phyloP scores from a whole-genome alignment of 768 basidiomycete species.

The Pleurotus cornucopiae region DNA sequence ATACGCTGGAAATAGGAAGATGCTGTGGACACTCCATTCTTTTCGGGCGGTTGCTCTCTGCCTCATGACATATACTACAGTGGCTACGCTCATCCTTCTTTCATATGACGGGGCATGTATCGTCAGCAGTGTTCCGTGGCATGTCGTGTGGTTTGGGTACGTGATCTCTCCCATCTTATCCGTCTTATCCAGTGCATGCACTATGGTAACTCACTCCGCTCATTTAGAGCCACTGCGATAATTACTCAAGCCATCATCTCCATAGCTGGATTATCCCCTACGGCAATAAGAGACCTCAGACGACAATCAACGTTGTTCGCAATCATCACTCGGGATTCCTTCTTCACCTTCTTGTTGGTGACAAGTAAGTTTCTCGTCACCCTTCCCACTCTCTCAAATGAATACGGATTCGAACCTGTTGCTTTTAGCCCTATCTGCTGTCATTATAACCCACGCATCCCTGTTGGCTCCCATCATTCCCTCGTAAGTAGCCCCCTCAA shows the following conservation, averaged over 20 bases:
- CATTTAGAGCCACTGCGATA: not conserved
- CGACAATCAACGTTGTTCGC: not conserved
- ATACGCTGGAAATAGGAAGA: not conserved
- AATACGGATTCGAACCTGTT: not conserved
- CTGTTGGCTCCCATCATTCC: not conserved
- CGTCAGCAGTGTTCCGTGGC: slow-evolving; percentile 1
- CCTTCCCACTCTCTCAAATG: not conserved
- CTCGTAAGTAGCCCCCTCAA: not conserved
- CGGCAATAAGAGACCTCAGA: not conserved
- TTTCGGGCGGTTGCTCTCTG: not conserved
- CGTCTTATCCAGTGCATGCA: not conserved
- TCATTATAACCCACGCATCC: slow-evolving; percentile 2
- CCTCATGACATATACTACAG: not conserved
- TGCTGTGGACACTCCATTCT: not conserved
- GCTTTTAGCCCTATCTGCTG: not conserved
- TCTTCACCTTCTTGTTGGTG: not conserved
- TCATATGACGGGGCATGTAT: slow-evolving; percentile 5
- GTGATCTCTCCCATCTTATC: not conserved
- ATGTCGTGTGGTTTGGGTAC: slow-evolving; percentile 4
- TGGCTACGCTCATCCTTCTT: not conserved
- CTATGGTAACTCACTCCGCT: not conserved
- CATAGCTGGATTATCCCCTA: not conserved
- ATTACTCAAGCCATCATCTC: slow-evolving; percentile 1
- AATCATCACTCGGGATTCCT: slow-evolving; percentile 4
- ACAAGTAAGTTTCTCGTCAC: not conserved